Evolutionary conservation across 2,329 filamentous ascomycete genomes (phyloP).

Genomic region (Pseudophaeomoniella oleicola): DNA sequence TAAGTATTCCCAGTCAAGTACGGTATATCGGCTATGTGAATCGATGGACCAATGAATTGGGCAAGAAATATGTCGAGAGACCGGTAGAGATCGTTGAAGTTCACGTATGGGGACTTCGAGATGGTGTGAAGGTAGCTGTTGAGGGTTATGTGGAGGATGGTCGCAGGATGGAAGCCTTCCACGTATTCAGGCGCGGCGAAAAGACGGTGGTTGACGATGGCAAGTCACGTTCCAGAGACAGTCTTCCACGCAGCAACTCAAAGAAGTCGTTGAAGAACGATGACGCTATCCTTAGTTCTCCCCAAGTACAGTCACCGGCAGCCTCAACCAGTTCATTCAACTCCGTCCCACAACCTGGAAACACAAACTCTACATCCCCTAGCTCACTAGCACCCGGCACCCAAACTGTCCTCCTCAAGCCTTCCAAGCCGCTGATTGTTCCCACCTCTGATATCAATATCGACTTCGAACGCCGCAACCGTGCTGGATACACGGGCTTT

Average conservation of each 20-base stretch:
- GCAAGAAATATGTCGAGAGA: slow-evolving; percentile 69
- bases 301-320: slow-evolving; percentile 8
- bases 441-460: slow-evolving; percentile 81
- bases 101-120: slow-evolving; percentile 74
- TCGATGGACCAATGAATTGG: slow-evolving; percentile 57
- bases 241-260: not conserved
- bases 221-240: not conserved
- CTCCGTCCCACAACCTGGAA: slow-evolving; percentile 20
- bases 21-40: slow-evolving; percentile 82
- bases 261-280: not conserved
- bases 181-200: slow-evolving; percentile 62
- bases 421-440: slow-evolving; percentile 51
- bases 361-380: slow-evolving; percentile 13
- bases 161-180: slow-evolving; percentile 68
- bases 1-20: slow-evolving; percentile 85
- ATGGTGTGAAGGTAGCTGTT: slow-evolving; percentile 75
- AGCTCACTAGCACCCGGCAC: slow-evolving; percentile 39
- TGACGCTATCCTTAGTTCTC: slow-evolving; percentile 5
- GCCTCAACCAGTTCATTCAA: slow-evolving; percentile 9
- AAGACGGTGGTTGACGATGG: slow-evolving; percentile 47
- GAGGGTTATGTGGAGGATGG: slow-evolving; percentile 83
- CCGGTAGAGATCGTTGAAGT: slow-evolving; percentile 76
- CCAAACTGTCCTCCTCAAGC: slow-evolving; percentile 65
- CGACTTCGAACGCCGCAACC: slow-evolving; percentile 73
- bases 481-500: slow-evolving; percentile 56